Percentiles rank a stretch among this genome's conserved stretches.
Conservation (phyloP, 495 filamentous ascomycete genomes). For the Hypoxylon trugodes region DNA sequence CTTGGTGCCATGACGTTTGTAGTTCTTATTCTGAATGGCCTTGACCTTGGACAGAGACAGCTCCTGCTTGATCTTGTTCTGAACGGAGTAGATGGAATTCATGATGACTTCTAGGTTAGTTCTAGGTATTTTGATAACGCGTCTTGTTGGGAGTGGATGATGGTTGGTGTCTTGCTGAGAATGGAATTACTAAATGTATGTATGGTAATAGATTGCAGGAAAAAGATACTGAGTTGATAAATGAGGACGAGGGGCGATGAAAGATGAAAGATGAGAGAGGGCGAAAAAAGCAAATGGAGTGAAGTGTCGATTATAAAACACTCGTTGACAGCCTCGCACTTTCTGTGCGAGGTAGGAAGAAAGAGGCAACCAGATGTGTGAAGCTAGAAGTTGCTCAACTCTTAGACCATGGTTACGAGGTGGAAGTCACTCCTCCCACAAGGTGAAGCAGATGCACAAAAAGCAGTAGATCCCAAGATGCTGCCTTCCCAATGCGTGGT, state of each 20-base stretch:
- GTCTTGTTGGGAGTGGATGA: slow-evolving; percentile 7
- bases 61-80: slow-evolving; percentile 45
- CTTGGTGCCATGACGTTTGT: slow-evolving; percentile 72
- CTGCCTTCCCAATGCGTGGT: background rate
- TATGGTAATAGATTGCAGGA: background rate
- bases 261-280: slow-evolving; percentile 3
- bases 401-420: background rate
- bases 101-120: slow-evolving; percentile 32
- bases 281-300: background rate
- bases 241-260: too few relatives aligned
- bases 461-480: background rate
- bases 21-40: slow-evolving; percentile 65
- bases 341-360: slow-evolving; percentile 1
- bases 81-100: slow-evolving; percentile 45
- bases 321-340: slow-evolving; percentile 7
- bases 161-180: background rate
- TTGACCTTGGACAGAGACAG: slow-evolving; percentile 60
- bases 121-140: background rate
- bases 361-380: background rate
- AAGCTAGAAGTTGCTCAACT: background rate
- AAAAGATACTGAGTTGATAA: background rate
- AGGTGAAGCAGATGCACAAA: background rate
- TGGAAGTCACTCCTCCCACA: background rate
- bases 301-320: background rate
- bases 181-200: slow-evolving; percentile 19